Conservation (phyloP, 257 asterid genomes). For the Penstemon eatonii region DNA sequence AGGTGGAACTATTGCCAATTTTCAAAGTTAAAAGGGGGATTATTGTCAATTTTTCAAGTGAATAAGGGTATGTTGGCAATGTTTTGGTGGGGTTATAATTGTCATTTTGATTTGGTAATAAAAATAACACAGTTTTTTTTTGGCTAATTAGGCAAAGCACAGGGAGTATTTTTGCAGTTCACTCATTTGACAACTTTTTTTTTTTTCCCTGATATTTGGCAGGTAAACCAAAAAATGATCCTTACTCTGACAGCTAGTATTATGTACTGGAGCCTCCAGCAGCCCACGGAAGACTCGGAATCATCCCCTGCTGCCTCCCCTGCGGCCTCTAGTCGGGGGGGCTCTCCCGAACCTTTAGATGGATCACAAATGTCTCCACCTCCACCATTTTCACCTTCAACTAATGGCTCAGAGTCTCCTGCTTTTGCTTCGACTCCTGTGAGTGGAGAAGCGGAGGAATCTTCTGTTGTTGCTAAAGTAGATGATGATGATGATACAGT, state of each 20-base stretch:
- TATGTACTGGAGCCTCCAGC: constrained; percentile 97
- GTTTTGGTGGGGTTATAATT: too few relatives aligned
- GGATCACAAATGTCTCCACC: constrained; percentile 15
- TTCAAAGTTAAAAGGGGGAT: too few relatives aligned
- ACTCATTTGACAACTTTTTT: too few relatives aligned
- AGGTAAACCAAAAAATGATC: constrained; percentile 99
- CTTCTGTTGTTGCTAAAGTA: constrained; percentile 44
- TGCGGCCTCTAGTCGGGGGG: constrained; percentile 43
- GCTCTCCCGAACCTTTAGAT: constrained; percentile 52
- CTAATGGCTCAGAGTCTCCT: constrained; percentile 47
- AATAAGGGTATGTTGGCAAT: too few relatives aligned
- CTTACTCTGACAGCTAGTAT: constrained; percentile 91
- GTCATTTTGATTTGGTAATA: too few relatives aligned
- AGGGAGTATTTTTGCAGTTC: too few relatives aligned
- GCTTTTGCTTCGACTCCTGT: constrained; percentile 39
- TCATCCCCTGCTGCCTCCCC: constrained; percentile 68
- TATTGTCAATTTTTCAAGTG: too few relatives aligned
- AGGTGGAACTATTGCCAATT: too few relatives aligned
- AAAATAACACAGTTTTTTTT: too few relatives aligned
- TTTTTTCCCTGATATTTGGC: constrained; percentile 28
- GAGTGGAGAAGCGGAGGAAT: constrained; percentile 55
- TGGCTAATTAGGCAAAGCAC: too few relatives aligned
- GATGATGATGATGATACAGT: constrained; percentile 41
- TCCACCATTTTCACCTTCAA: constrained; percentile 35
- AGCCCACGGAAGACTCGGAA: constrained; percentile 64